These are phyloP conservation scores for Pulveroboletus sp. DNA, from an alignment of 768 basidiomycete species.

Conservation along the genomic window DNA sequence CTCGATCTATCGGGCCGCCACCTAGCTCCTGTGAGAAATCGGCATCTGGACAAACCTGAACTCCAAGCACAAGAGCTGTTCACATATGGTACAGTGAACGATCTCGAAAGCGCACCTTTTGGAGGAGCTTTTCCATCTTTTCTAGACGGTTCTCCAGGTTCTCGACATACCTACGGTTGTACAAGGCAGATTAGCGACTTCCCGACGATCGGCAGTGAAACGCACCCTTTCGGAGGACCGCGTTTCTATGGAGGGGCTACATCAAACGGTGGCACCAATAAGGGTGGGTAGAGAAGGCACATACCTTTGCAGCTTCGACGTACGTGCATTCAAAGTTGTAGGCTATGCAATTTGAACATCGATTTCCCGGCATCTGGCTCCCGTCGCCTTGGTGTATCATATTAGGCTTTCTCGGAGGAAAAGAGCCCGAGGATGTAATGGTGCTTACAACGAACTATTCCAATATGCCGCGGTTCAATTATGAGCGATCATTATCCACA, in stretches of 20 bases:
- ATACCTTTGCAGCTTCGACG: conserved; percentile 50
- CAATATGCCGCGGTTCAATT: not conserved
- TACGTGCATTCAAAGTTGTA: conserved; percentile 52
- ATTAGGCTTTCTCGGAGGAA: not conserved
- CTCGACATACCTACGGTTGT: conserved; percentile 50
- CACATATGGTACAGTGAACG: not conserved
- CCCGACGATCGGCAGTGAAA: not conserved
- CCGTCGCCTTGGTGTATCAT: conserved; percentile 48
- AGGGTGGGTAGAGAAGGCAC: not conserved
- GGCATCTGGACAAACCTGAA: conserved; percentile 60
- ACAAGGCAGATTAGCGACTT: not conserved
- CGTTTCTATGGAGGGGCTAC: conserved; percentile 31
- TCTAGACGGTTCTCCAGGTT: conserved; percentile 56
- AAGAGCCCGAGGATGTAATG: not conserved
- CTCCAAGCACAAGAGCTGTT: not conserved
- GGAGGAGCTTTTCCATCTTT: conserved; percentile 60
- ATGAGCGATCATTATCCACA: not conserved
- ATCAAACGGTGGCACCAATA: not conserved
- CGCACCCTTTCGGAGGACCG: conserved; percentile 35
- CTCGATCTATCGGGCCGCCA: conserved; percentile 35
- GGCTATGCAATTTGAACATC: conserved; percentile 53
- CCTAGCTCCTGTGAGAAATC: conserved; percentile 58
- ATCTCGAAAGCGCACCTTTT: conserved; percentile 34
- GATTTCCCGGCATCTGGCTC: conserved; percentile 48
- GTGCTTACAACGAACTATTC: conserved; percentile 23